phyloP scores from a whole-genome alignment of 805 yeast genomes.

The Ogataea angusta region DNA sequence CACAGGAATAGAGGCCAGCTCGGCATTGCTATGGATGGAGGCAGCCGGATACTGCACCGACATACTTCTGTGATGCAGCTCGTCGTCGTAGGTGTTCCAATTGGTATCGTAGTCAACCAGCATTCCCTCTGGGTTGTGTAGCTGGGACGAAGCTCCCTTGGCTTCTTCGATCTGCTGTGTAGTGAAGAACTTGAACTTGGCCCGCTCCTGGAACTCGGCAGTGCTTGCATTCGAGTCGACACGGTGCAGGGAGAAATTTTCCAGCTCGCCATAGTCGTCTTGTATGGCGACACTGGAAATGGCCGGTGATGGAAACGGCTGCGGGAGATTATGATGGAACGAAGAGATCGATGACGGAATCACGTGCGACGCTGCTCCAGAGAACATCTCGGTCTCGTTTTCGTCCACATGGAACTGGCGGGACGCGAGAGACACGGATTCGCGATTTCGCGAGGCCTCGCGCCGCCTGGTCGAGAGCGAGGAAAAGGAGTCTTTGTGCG shows the following conservation, averaged over 20 bases:
- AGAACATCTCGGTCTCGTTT: conserved; percentile 66
- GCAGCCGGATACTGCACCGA: conserved; percentile 6
- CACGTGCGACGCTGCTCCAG: conserved; percentile 74
- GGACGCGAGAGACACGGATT: conserved; percentile 20
- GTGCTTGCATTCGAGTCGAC: conserved; percentile 36
- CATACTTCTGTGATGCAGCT: conserved; percentile 22
- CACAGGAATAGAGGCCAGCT: not conserved
- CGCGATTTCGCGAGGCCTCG: conserved; percentile 30
- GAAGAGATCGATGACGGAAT: conserved; percentile 77
- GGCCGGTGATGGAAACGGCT: conserved; percentile 23
- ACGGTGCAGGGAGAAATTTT: conserved; percentile 33
- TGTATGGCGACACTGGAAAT: conserved; percentile 9
- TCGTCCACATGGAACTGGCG: conserved; percentile 41
- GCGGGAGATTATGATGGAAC: conserved; percentile 49
- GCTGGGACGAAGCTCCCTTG: conserved; percentile 78
- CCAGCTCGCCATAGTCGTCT: conserved; percentile 10
- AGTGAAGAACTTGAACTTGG: conserved; percentile 76
- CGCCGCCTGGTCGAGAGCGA: conserved; percentile 11
- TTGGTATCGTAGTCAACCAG: conserved; percentile 70
- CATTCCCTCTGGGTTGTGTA: conserved; percentile 25
- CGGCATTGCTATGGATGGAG: conserved; percentile 3
- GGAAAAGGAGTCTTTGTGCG: conserved; percentile 13
- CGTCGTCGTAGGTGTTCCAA: conserved; percentile 65
- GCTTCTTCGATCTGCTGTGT: conserved; percentile 81
- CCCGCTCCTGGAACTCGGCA: conserved; percentile 35